Conservation (phyloP, 495 filamentous ascomycete genomes). For the Trypethelium eluteriae region DNA sequence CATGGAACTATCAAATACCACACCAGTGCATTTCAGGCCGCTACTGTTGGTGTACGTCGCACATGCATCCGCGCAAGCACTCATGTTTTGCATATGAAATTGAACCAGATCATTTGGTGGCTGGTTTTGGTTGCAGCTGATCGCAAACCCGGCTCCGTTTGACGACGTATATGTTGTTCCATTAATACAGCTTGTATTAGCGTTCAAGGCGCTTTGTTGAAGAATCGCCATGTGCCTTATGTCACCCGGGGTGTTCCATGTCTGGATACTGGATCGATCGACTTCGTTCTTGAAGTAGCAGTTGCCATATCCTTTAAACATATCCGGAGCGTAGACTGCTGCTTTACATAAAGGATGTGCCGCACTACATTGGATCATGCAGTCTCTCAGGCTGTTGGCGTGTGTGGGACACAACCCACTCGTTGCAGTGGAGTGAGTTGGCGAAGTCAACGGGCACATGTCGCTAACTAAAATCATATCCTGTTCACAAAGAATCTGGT, state of each 20-base stretch:
- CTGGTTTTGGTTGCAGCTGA: background rate
- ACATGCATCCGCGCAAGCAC: background rate
- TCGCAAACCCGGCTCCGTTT: background rate
- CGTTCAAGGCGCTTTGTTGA: background rate
- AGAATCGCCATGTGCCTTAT: background rate
- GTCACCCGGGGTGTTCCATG: background rate
- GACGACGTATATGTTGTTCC: background rate
- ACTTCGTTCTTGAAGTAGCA: background rate
- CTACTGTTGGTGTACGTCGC: slow-evolving; percentile 3
- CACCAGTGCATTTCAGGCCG: background rate
- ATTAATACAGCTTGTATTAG: background rate
- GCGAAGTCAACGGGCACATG: background rate
- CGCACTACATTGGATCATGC: background rate
- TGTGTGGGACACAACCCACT: background rate
- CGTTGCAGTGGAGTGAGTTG: background rate
- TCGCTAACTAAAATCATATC: background rate
- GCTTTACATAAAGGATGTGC: background rate
- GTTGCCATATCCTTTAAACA: background rate
- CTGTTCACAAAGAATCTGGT: background rate
- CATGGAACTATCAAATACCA: background rate
- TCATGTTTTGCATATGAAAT: background rate
- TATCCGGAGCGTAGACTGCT: background rate
- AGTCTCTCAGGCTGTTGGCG: background rate
- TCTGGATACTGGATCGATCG: background rate
- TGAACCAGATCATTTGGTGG: background rate